Conservation (phyloP, 2,329 filamentous ascomycete genomes). For the Ciborinia camelliae region DNA sequence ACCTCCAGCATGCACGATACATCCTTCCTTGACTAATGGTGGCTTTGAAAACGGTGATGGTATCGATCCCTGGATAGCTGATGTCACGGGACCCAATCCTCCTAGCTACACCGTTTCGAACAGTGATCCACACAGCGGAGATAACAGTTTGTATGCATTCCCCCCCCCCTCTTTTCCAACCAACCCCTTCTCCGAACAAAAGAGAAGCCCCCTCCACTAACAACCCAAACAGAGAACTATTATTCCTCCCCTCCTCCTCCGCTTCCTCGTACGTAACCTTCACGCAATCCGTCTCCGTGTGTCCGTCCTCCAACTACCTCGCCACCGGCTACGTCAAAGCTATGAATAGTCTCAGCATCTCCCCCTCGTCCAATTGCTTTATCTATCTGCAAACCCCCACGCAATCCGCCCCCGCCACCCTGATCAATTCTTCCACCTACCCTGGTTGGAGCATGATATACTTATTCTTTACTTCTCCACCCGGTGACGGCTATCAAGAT, state of each 20-base stretch:
- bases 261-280: neutral
- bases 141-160: neutral
- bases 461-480: slow-evolving; percentile 1
- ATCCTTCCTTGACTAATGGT: neutral
- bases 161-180: no score
- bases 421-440: slow-evolving; percentile 2
- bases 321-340: slow-evolving; percentile 2
- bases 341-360: neutral
- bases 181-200: neutral
- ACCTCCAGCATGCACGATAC: neutral
- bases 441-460: slow-evolving; percentile 10
- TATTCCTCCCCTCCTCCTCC: neutral
- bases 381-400: neutral
- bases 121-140: neutral
- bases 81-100: neutral
- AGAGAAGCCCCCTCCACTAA: neutral
- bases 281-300: neutral
- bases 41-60: neutral
- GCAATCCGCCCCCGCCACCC: neutral
- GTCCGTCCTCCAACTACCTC: slow-evolving; percentile 3
- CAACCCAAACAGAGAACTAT: neutral
- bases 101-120: neutral
- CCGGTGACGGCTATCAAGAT: neutral
- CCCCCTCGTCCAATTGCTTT: neutral
- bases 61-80: neutral